Percentiles rank a stretch among this genome's conserved stretches.
These are phyloP conservation scores for Lavandula angustifolia DNA, from an alignment of 257 asterid genomes.

Conservation along the genomic window DNA sequence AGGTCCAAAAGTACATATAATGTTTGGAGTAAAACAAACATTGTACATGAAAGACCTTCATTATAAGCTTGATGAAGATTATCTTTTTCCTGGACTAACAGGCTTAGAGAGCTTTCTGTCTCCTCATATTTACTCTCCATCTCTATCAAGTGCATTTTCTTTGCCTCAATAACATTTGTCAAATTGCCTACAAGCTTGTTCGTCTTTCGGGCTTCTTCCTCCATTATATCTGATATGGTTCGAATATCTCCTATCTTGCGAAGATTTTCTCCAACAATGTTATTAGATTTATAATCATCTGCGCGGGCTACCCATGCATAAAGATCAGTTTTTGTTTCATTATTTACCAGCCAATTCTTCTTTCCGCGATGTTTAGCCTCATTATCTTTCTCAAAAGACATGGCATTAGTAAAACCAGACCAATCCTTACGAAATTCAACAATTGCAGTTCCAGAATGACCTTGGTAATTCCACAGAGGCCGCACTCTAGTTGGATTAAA, in stretches of 20 bases:
- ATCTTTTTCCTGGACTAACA: slow-evolving; percentile 57
- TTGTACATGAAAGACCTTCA: slow-evolving; percentile 52
- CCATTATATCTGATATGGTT: slow-evolving; percentile 65
- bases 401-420: slow-evolving; percentile 72
- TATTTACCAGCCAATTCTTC: slow-evolving; percentile 54
- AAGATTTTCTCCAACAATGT: slow-evolving; percentile 63
- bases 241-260: slow-evolving; percentile 73
- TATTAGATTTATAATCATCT: slow-evolving; percentile 59
- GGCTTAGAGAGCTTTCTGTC: slow-evolving; percentile 53
- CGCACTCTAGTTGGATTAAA: slow-evolving; percentile 75
- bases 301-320: slow-evolving; percentile 81
- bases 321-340: slow-evolving; percentile 41
- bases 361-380: slow-evolving; percentile 67
- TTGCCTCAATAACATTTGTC: slow-evolving; percentile 65
- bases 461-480: slow-evolving; percentile 69
- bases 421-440: slow-evolving; percentile 74
- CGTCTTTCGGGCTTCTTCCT: slow-evolving; percentile 68
- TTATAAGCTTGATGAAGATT: slow-evolving; percentile 63
- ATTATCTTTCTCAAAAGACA: slow-evolving; percentile 72
- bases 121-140: slow-evolving; percentile 57
- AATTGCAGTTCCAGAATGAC: slow-evolving; percentile 73
- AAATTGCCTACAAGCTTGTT: slow-evolving; percentile 62
- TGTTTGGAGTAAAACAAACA: neutral
- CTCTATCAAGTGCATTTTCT: slow-evolving; percentile 63
- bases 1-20: slow-evolving; percentile 23